Percentiles rank a stretch among this genome's conserved stretches.
These are phyloP conservation scores for Asterochloris erici DNA, from an alignment of 139 green algal genomes.

Conservation along the genomic window DNA sequence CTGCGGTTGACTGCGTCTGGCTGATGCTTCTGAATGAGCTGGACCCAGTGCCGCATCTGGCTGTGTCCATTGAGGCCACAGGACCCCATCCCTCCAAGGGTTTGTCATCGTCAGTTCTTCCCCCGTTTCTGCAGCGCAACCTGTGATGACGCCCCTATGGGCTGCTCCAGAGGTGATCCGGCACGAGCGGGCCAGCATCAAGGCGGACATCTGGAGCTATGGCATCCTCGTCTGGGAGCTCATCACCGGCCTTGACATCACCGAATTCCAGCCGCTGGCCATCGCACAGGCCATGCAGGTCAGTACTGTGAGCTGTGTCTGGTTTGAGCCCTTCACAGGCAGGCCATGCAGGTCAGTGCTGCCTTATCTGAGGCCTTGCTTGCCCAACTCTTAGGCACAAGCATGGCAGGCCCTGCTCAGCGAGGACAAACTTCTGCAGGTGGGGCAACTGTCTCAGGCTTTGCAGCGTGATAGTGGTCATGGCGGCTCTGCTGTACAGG, in stretches of 20 bases:
- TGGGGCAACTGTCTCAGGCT: too few relatives aligned
- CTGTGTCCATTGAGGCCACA: too few relatives aligned
- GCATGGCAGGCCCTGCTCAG: too few relatives aligned
- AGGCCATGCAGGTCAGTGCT: not conserved
- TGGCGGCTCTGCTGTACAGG: too few relatives aligned
- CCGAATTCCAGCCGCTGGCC: conserved; percentile 48
- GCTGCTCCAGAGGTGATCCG: conserved; percentile 64
- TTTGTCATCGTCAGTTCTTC: not conserved
- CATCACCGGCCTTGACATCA: conserved; percentile 55
- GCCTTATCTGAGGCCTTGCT: not conserved
- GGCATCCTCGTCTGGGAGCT: conserved; percentile 69
- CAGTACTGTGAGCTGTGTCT: not conserved
- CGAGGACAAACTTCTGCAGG: too few relatives aligned
- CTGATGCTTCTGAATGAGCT: too few relatives aligned
- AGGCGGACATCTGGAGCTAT: conserved; percentile 70
- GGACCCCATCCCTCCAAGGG: too few relatives aligned
- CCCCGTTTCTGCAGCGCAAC: conserved; percentile 26
- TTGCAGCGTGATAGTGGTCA: too few relatives aligned
- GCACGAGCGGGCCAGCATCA: conserved; percentile 57
- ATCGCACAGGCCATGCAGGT: conserved; percentile 38
- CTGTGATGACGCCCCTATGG: conserved; percentile 73
- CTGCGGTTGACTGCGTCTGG: too few relatives aligned
- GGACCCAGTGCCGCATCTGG: too few relatives aligned
- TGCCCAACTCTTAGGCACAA: too few relatives aligned
- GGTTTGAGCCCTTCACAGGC: too few relatives aligned